phyloP scores from a whole-genome alignment of 1,139 yeast genomes.

The Lodderomyces theae region DNA sequence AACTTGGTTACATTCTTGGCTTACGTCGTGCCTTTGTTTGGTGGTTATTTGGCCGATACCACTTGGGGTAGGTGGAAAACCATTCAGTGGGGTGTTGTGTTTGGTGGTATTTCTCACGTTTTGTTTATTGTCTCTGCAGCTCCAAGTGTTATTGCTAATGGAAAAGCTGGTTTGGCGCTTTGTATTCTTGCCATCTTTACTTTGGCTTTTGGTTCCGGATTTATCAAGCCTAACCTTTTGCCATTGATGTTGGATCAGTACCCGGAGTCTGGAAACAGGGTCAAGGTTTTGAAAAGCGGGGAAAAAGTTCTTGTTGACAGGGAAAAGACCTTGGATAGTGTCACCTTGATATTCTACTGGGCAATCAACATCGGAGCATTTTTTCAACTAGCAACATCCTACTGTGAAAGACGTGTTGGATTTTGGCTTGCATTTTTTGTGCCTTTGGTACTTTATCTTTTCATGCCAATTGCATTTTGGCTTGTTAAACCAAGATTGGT shows the following conservation, averaged over 20 bases:
- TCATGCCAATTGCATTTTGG: slow-evolving; percentile 46
- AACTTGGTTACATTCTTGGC: slow-evolving; percentile 41
- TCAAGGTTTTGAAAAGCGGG: slow-evolving; percentile 58
- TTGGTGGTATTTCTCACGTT: slow-evolving; percentile 39
- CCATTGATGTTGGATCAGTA: slow-evolving; percentile 55
- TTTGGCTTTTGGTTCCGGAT: slow-evolving; percentile 46
- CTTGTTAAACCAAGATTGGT: slow-evolving; percentile 37
- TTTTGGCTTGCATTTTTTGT: slow-evolving; percentile 74
- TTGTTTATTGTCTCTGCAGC: slow-evolving; percentile 40
- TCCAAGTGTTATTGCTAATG: slow-evolving; percentile 35
- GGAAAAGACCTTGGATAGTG: slow-evolving; percentile 66
- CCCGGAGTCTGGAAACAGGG: slow-evolving; percentile 52
- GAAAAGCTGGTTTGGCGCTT: slow-evolving; percentile 31
- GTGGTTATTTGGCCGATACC: slow-evolving; percentile 45
- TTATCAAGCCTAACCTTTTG: slow-evolving; percentile 50
- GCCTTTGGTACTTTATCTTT: slow-evolving; percentile 50
- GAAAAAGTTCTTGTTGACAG: slow-evolving; percentile 71
- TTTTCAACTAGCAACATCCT: slow-evolving; percentile 74
- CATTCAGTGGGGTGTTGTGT: slow-evolving; percentile 39
- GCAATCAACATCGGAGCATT: slow-evolving; percentile 80
- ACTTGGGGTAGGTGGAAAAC: slow-evolving; percentile 40
- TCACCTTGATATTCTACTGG: slow-evolving; percentile 76
- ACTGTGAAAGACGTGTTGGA: slow-evolving; percentile 65
- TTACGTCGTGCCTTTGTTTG: slow-evolving; percentile 41
- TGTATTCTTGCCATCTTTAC: slow-evolving; percentile 36